Percentiles rank a stretch among this genome's conserved stretches.
Evolutionary conservation across 2,329 filamentous ascomycete species (phyloP).

Genomic region (Penicillium sp.): DNA sequence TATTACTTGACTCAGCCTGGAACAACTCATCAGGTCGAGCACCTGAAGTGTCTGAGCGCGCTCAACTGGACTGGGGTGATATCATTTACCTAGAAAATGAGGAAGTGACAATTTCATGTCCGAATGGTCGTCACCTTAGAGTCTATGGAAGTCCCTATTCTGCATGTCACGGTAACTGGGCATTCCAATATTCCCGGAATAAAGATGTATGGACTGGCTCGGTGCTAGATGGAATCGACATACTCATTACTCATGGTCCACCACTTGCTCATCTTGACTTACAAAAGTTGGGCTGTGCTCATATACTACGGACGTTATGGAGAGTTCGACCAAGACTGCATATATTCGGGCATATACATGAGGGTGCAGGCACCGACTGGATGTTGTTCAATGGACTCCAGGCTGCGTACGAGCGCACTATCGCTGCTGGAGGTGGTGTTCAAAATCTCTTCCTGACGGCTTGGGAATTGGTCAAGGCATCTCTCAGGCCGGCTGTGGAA

Average conservation of each 20-base stretch:
- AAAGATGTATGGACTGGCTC: conserved; percentile 70
- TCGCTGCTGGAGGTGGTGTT: conserved; percentile 23
- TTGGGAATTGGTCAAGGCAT: conserved; percentile 14
- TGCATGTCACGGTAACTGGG: conserved; percentile 73
- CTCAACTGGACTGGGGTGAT: conserved; percentile 64
- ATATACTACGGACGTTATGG: conserved; percentile 71
- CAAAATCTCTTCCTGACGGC: conserved; percentile 26
- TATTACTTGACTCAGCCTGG: conserved; percentile 71
- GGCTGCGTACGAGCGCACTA: conserved; percentile 26
- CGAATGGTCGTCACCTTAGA: conserved; percentile 62
- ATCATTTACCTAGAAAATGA: conserved; percentile 75
- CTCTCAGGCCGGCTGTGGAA: conserved; percentile 20
- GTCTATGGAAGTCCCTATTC: conserved; percentile 80
- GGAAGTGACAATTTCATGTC: conserved; percentile 64
- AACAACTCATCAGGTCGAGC: conserved; percentile 28
- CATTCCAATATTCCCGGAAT: conserved; percentile 72
- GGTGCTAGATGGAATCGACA: conserved; percentile 71
- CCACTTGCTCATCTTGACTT: conserved; percentile 70
- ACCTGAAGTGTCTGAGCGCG: conserved; percentile 54
- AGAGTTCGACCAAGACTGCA: conserved; percentile 22
- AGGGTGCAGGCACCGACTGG: conserved; percentile 26
- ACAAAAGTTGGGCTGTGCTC: conserved; percentile 65
- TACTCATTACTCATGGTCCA: conserved; percentile 79
- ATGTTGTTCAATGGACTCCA: conserved; percentile 27
- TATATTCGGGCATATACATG: conserved; percentile 31